Base-by-base conservation (phyloP, 495 filamentous ascomycete genomes). In the Filosporella fistucella region DNA sequence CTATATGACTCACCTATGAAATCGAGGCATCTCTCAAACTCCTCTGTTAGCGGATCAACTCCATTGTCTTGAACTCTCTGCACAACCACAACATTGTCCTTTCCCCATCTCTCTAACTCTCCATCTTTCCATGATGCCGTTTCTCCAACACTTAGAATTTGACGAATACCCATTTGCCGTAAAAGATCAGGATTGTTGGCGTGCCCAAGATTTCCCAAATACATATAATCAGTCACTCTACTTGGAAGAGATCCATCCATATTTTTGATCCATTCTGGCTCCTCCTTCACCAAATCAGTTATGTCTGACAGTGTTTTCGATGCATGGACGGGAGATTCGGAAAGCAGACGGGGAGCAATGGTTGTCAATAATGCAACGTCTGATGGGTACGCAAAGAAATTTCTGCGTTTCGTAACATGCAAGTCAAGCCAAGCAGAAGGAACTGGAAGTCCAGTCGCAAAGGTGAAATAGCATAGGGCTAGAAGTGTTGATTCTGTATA, bases 61-160 rank as follows among this genome's bases (percentile, higher is more conserved):
- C 93, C 93, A 56, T 98, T 98, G 55, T 98, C 93, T 62, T 97
- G 93, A 12, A 98, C 88, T 16, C 85, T 72, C 54, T 88, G 80
- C 32, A 98, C 78, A 33, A 81, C 74, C 65, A 94, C 79, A 16
- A 93, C 59, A 41, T 91, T 90, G 22, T 89, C 83, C 13, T 65
- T 55, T 0, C 83, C 85, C 81, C 87, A 94, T 23, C 66, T 69
- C 22, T 78, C 72, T 20, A 81, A 63, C 45, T 89, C 81, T 10
- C 76, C 72, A 14, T 82, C 75, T 12, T 72, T 69, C 93, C 93
- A 98, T 48, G 77, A 77, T 6, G 93, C 79, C 25, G 81, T 78
- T 69, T 98, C 93, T 8, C 93, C 93, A n/a, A 98, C 89, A 58
- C 89, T 95, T 33, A 98, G 70, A 43, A 98, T 84, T 59, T 90